Percentiles rank a stretch among this genome's conserved stretches.
Conservation (phyloP, 768 basidiomycete species). For the Phaeotremella skinneri region DNA sequence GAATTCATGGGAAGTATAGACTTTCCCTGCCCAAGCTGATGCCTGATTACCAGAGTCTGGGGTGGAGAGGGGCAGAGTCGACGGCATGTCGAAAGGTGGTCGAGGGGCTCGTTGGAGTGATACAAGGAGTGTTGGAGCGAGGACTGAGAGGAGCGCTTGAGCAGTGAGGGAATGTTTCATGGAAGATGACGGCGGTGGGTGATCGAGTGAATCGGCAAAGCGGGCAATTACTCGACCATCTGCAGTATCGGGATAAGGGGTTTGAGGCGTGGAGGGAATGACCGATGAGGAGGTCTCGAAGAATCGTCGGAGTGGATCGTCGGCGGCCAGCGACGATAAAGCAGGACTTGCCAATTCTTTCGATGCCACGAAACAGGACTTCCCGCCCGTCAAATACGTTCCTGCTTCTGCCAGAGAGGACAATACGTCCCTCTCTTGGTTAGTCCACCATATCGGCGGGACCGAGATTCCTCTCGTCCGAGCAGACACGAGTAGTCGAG, state of each 20-base stretch:
- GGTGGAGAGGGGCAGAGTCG: slow-evolving; percentile 8
- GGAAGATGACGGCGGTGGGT: slow-evolving; percentile 1
- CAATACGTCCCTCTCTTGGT: slow-evolving; percentile 4
- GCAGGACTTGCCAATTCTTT: slow-evolving; percentile 13
- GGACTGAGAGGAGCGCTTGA: slow-evolving; percentile 23
- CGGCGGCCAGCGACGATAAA: slow-evolving; percentile 4
- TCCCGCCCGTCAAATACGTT: slow-evolving; percentile 13
- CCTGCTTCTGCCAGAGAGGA: slow-evolving; percentile 2
- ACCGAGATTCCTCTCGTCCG: background rate
- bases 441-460: slow-evolving; percentile 10
- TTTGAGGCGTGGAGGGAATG: background rate
- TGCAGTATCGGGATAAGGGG: slow-evolving; percentile 1
- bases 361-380: background rate
- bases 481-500: slow-evolving; percentile 11
- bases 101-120: slow-evolving; percentile 17
- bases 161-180: slow-evolving; percentile 23
- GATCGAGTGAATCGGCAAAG: slow-evolving; percentile 5
- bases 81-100: slow-evolving; percentile 31
- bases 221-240: slow-evolving; percentile 16
- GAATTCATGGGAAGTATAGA: slow-evolving; percentile 39
- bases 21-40: slow-evolving; percentile 40
- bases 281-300: background rate
- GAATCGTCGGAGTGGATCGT: slow-evolving; percentile 16
- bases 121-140: slow-evolving; percentile 24
- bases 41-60: slow-evolving; percentile 18